Evolutionary conservation across 2,329 filamentous ascomycete species (phyloP), one percentile per base, ranked within the genome.

Genomic region (Phoma sp.): DNA sequence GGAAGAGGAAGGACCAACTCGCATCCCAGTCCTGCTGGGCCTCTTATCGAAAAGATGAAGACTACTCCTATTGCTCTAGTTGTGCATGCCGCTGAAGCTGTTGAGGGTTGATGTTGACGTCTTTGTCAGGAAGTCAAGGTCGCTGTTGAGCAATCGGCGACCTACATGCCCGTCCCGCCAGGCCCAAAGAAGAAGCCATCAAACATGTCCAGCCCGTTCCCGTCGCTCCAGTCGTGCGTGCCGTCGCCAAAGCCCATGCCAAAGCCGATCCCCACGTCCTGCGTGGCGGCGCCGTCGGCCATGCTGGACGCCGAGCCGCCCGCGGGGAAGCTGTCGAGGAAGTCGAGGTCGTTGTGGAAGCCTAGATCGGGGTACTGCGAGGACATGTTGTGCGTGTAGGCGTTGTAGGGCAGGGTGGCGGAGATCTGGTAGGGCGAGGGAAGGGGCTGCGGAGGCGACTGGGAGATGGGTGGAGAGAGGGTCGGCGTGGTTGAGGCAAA

Each of bases 201-300:
- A 73, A 91, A 90, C 12, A 81, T 57, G 69, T 82, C 79, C 32
- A 79, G 67, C 6, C 75, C 73, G 47, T 71, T 73, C 1, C 74
- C 75, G 50, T 77, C 76, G 33, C 71, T 74, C 74, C 75, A 88
- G 64, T 89, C 87, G 62, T 88, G 85, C 68, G 86, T 78, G 6
- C 76, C 76, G 43, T 76, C 77, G 17, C 69, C 70, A 47, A 76
- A 72, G 2, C 67, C 74, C 74, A 77, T 74, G 22, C 74, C 75
- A 52, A 80, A 87, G 0, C 86, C 87, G 40, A 90, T 80, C 0
- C 86, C 87, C 33, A 90, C 79, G 61, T 89, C 87, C 65, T 73
- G 84, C 80, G 61, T 78, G 81, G 83, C 85, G 1, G 51, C 51
- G 82, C 85, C 77, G 76, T 63, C 49, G 10, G 52, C 61, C 5